A percentile compares a stretch with the other conserved stretches of the same genome.
Evolutionary conservation across 495 filamentous ascomycete genomes (phyloP).

Genomic region (Paragyromitra xinjiangensis): DNA sequence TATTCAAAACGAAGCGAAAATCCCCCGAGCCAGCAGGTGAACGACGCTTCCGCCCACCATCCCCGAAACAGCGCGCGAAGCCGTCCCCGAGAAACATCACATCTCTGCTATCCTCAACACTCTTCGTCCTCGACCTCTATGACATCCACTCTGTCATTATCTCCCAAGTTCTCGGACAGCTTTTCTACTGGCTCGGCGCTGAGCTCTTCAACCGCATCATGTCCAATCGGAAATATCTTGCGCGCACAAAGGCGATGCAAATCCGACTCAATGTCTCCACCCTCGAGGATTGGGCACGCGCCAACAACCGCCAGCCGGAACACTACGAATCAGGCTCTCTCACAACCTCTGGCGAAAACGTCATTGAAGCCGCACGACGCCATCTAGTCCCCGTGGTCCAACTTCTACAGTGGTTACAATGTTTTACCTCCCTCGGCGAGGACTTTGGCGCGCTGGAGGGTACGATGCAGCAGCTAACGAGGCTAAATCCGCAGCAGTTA

Average conservation of each 20-base stretch:
- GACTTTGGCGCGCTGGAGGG: constrained; percentile 84
- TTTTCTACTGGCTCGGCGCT: constrained; percentile 95
- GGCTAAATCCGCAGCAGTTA: constrained; percentile 85
- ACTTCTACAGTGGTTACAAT: constrained; percentile 96
- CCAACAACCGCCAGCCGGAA: constrained; percentile 92
- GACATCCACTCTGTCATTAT: constrained; percentile 98
- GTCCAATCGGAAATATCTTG: constrained; percentile 92
- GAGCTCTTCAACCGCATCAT: constrained; percentile 99
- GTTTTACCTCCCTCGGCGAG: constrained; percentile 94
- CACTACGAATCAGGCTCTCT: constrained; percentile 94
- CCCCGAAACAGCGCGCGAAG: constrained; percentile 91
- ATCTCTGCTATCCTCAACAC: constrained; percentile 92
- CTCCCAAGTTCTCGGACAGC: constrained; percentile 87
- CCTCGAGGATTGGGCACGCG: constrained; percentile 93
- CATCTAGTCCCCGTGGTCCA: constrained; percentile 93
- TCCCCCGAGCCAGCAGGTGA: constrained; percentile 84
- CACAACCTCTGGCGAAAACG: constrained; percentile 84
- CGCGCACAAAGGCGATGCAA: constrained; percentile 98
- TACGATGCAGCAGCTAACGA: constrained; percentile 86
- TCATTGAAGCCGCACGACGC: constrained; percentile 78
- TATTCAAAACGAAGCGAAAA: constrained; percentile 90
- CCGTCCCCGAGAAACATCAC: constrained; percentile 93
- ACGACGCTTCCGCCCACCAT: constrained; percentile 90
- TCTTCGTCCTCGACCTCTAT: constrained; percentile 97
- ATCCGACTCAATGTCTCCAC: constrained; percentile 98